Base-by-base conservation (phyloP, 805 yeast species). In the Metschnikowia similis region DNA sequence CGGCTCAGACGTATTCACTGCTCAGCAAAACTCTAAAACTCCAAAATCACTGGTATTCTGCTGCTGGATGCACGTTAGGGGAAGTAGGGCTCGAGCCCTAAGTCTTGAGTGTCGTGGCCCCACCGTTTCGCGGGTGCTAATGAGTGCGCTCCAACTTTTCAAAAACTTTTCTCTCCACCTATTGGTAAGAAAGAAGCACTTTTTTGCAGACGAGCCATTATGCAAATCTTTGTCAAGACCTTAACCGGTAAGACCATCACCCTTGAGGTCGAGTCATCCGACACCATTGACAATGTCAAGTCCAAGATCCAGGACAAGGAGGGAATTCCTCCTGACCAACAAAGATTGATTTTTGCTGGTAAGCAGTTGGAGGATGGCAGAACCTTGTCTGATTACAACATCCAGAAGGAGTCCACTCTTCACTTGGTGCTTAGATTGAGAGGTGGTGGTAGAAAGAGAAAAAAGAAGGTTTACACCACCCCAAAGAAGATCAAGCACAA, bases 391-490 rank as follows among this genome's bases (percentile, higher is more conserved):
- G 98, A 92, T 83, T 94, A 94, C 96, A 92, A 92, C 90, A 94
- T 92, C 81, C 98, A 92, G 82, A 92, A 92, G 87, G 99, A 92
- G 83, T 92, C 99, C 58, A 92, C 99, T 61, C 78, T 92, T 53
- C 97, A 91, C 76, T 83, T 91, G 77, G 97, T 91, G 66, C 82
- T 91, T 60, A 91, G 97, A 85, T 85, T 90, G 78, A 89, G 97
- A 84, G 97, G 95, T 83, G 61, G 61, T 58, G 78, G 77, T 75
- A 94, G 91, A 89, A 94, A 94, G 94, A 92, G 96, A 86, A 94
- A 94, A 94, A 94, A 94, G 97, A 92, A 92, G 96, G 97, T 90
- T 75, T 94, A 92, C 92, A 92, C 98, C 82, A 92, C 98, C 74
- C 99, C 99, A 84, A 94, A 94, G 91, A 95, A 91, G 87, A 89